These are phyloP conservation scores for Colletotrichum sp. DNA, from an alignment of 2,329 filamentous ascomycete species.

Conservation along the genomic window DNA sequence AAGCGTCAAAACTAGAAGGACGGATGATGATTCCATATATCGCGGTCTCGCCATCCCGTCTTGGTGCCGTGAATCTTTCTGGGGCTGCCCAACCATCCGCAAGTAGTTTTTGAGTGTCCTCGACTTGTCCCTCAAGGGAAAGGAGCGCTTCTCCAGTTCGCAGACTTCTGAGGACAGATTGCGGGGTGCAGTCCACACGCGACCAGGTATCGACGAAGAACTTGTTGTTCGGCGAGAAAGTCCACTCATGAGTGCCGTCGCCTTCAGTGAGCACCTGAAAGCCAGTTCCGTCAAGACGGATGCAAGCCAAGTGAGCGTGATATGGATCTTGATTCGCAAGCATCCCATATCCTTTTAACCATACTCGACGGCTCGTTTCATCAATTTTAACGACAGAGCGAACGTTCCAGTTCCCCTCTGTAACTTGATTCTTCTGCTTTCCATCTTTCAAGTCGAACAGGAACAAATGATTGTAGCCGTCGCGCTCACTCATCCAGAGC, in stretches of 20 bases:
- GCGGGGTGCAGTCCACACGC: background rate
- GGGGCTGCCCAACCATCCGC: background rate
- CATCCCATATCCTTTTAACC: slow-evolving; percentile 23
- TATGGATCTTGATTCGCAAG: slow-evolving; percentile 27
- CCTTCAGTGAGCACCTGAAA: slow-evolving; percentile 28
- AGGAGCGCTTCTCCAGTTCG: background rate
- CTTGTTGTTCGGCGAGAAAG: slow-evolving; percentile 19
- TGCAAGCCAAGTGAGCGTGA: slow-evolving; percentile 25
- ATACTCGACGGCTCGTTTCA: background rate
- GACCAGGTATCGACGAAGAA: background rate
- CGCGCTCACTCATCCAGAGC: slow-evolving; percentile 32
- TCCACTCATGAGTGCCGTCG: slow-evolving; percentile 31
- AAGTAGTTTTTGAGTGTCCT: background rate
- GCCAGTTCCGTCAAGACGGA: slow-evolving; percentile 30
- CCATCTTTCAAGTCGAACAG: slow-evolving; percentile 22
- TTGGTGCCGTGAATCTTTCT: background rate
- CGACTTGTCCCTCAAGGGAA: background rate
- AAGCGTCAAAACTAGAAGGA: slow-evolving; percentile 26
- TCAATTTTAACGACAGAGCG: background rate
- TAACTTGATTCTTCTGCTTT: slow-evolving; percentile 24
- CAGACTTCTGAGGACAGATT: background rate
- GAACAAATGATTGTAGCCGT: slow-evolving; percentile 33
- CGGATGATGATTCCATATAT: background rate
- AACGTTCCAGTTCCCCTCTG: slow-evolving; percentile 28
- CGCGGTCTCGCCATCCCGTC: background rate